Evolutionary conservation across 2,329 filamentous ascomycete genomes (phyloP), one percentile per base, ranked within the genome.

Genomic region (Plenodomus biglobosus): DNA sequence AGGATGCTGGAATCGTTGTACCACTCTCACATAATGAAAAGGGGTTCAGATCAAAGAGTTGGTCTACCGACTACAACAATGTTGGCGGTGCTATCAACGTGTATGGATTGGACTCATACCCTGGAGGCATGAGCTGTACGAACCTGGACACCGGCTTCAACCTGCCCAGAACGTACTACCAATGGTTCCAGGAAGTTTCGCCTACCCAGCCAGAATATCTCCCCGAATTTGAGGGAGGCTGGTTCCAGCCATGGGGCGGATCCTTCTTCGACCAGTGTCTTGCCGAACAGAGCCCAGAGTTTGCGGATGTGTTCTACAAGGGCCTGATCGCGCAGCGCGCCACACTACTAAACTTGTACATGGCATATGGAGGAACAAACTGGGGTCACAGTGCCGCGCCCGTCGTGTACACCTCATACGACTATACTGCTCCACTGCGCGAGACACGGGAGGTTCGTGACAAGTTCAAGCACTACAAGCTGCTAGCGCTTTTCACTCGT

Each of bases 121-220:
- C 76, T 0, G 75, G 75, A 21, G 75, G 78, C 0, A 55, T 78
- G 8, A 77, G 75, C 7, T 82, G 80, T 58, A 78, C 75, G 1
- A 79, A 81, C 44, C 70, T 70, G 1, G 65, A 77, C 38, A 66
- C 70, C 6, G 79, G 78, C 1, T 82, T 80, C 56, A 76, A 69
- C 21, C 62, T 81, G 1, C 72, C 79, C 2, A 73, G 78, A 20
- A 80, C 73, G 4, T 84, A 83, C 55, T 78, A 79, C 50, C 75
- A 82, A 52, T 82, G 79, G 78, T 83, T 83, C 53, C 72, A 75
- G n/a, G 77, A 79, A 35, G 80, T 80, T 46, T 79, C 79, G 0
- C 77, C 67, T 40, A 80, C 78, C 1, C 80, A 83, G 55, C 80
- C 80, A 1, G 73, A 74, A 39, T 81, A 75, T 47, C 59, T 82